A percentile compares a stretch with the other conserved stretches of the same genome.
phyloP scores from a whole-genome alignment of 208 protist species.

The Kentomonas sorsogonicus region DNA sequence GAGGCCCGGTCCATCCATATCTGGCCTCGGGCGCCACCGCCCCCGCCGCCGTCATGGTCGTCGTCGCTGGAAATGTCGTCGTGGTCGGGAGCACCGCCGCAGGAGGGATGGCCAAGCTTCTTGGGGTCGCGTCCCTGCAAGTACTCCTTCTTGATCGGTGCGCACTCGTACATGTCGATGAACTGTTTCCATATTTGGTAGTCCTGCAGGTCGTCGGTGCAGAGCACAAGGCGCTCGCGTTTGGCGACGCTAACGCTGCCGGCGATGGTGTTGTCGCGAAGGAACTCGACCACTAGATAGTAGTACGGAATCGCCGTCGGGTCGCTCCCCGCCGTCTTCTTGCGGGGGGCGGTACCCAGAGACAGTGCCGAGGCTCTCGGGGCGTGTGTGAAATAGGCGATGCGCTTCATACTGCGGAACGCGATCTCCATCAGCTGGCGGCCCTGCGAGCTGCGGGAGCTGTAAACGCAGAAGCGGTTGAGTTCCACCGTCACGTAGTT shows the following conservation, averaged over 20 bases:
- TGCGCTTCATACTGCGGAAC: slow-evolving; percentile 71
- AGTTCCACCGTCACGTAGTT: slow-evolving; percentile 68
- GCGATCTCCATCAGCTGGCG: slow-evolving; percentile 54
- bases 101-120: background rate
- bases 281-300: slow-evolving; percentile 78
- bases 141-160: slow-evolving; percentile 18
- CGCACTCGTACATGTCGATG: slow-evolving; percentile 54
- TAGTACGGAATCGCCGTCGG: slow-evolving; percentile 32
- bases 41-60: slow-evolving; percentile 14
- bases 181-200: slow-evolving; percentile 79
- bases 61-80: slow-evolving; percentile 63
- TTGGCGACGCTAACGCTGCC: slow-evolving; percentile 32
- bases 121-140: slow-evolving; percentile 17
- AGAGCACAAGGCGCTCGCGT: slow-evolving; percentile 70
- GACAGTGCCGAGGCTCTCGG: slow-evolving; percentile 23
- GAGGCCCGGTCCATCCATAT: slow-evolving; percentile 54
- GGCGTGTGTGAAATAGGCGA: slow-evolving; percentile 68
- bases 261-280: slow-evolving; percentile 41
- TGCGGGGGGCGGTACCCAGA: background rate
- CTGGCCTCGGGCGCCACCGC: slow-evolving; percentile 10
- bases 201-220: slow-evolving; percentile 73
- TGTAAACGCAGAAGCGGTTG: slow-evolving; percentile 60
- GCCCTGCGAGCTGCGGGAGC: slow-evolving; percentile 38
- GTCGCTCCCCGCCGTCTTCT: background rate
- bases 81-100: slow-evolving; percentile 30